phyloP scores from a whole-genome alignment of 768 basidiomycete genomes.

The Tylopilus rubrobrunneus region DNA sequence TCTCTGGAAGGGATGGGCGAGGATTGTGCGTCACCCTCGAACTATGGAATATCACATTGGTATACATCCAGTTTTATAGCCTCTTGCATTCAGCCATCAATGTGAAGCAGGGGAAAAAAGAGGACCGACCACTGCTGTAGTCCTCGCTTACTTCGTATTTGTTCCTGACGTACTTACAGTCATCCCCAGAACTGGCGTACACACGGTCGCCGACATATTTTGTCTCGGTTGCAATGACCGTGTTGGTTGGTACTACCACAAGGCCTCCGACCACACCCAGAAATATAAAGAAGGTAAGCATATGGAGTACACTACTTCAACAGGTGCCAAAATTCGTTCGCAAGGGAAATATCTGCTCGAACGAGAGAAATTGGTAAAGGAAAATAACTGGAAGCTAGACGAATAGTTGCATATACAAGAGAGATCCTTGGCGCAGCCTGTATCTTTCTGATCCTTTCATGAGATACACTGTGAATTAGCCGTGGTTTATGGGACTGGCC shows the following conservation, averaged over 20 bases:
- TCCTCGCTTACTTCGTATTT: conserved; percentile 8
- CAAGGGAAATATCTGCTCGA: conserved; percentile 80
- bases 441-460: too few relatives aligned
- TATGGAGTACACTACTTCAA: not conserved
- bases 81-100: conserved; percentile 77
- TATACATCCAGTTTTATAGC: conserved; percentile 34
- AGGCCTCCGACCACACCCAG: conserved; percentile 70
- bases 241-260: conserved; percentile 81
- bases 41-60: not conserved
- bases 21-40: conserved; percentile 57
- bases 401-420: conserved; percentile 22
- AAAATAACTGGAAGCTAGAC: conserved; percentile 75
- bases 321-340: not conserved
- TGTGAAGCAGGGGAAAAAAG: conserved; percentile 65
- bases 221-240: conserved; percentile 78
- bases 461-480: too few relatives aligned
- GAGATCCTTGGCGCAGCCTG: too few relatives aligned
- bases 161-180: conserved; percentile 1
- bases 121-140: conserved; percentile 73
- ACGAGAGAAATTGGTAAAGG: conserved; percentile 74
- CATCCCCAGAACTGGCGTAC: conserved; percentile 63
- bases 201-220: conserved; percentile 77
- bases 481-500: not conserved
- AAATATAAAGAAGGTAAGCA: conserved; percentile 79
- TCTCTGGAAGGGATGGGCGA: conserved; percentile 78